Evolutionary conservation across 345 rosid genomes (phyloP), one percentile per base, ranked within the genome.

Genomic region (Acer yangbiense): DNA sequence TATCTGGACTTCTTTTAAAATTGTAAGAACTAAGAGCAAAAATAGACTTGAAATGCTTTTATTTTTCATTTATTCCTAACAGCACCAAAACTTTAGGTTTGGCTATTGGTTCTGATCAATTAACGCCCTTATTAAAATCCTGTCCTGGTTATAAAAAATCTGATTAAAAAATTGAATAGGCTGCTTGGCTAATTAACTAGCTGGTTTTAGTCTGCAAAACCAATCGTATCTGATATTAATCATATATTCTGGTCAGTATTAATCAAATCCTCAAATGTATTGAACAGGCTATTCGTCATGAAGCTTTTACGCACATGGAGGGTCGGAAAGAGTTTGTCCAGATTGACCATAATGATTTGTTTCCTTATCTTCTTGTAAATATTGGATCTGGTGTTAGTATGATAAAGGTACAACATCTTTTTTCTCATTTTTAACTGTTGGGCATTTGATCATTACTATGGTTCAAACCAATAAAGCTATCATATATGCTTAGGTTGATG

Each of bases 351-450:
- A 92, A 94, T 85, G 98, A 96, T 52, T 74, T 96, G 87, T 96
- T 89, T 76, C 99, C 99, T 48, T 96, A 96, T 90, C 99, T 96
- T 81, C 97, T 96, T 50, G 99, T 94, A 43, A 96, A 96, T 78
- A 77, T 96, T 78, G 99, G 99, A 85, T 96, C 99, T 82, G 99
- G 99, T 81, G 98, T 96, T 83, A 96, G 99, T 81, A 90, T 96
- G 86, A 94, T 96, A 85, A 96, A 96, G 99, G 99, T 94, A 83
- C 50, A 44, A 65, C 44, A 39, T 62, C 68, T 58, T 14, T 72
- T 21, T 46, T 68, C 35, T 78, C 82, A 58, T 20, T 14, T 73
- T 55, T 63, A 48, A 57, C 7, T 79, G 69, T 44, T 74, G 50
- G 35, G 29, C 43, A 3, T 43, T 43, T 75, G 70, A 68, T 71